These are phyloP conservation scores for Colletotrichum brevisporum DNA, from an alignment of 2,329 filamentous ascomycete species.

Conservation along the genomic window DNA sequence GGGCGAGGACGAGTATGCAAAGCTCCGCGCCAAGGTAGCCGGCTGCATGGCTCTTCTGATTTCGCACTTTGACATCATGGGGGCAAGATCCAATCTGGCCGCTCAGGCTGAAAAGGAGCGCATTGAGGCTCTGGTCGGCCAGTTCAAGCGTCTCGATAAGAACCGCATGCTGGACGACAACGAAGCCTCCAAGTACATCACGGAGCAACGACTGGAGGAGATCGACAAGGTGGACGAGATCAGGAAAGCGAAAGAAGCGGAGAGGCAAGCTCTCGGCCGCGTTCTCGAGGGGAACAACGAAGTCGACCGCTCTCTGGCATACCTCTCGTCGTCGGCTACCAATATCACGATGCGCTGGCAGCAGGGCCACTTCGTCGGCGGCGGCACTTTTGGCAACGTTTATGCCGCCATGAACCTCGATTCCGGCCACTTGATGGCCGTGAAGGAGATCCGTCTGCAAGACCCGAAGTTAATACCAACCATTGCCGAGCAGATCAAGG, in stretches of 20 bases:
- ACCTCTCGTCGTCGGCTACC: conserved; percentile 92
- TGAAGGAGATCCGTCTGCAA: conserved; percentile 97
- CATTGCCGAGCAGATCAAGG: conserved; percentile 92
- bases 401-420: conserved; percentile 98
- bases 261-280: conserved; percentile 88
- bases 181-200: conserved; percentile 83
- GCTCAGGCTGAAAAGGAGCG: conserved; percentile 94
- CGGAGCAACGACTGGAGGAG: conserved; percentile 80
- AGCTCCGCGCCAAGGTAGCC: conserved; percentile 87
- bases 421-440: conserved; percentile 95
- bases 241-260: conserved; percentile 84
- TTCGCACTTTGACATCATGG: conserved; percentile 99
- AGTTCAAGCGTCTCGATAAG: conserved; percentile 83
- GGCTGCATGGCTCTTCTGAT: conserved; percentile 98
- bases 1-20: conserved; percentile 88
- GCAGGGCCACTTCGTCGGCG: conserved; percentile 97
- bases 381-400: conserved; percentile 96
- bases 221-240: conserved; percentile 83
- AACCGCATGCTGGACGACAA: conserved; percentile 82
- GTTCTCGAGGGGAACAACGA: conserved; percentile 96
- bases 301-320: conserved; percentile 93
- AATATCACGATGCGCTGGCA: conserved; percentile 98
- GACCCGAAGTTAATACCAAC: conserved; percentile 96
- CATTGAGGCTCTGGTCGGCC: conserved; percentile 83
- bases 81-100: conserved; percentile 90